phyloP scores from a whole-genome alignment of 2,329 filamentous ascomycete species.

The Arthrobotrys sinensis region DNA sequence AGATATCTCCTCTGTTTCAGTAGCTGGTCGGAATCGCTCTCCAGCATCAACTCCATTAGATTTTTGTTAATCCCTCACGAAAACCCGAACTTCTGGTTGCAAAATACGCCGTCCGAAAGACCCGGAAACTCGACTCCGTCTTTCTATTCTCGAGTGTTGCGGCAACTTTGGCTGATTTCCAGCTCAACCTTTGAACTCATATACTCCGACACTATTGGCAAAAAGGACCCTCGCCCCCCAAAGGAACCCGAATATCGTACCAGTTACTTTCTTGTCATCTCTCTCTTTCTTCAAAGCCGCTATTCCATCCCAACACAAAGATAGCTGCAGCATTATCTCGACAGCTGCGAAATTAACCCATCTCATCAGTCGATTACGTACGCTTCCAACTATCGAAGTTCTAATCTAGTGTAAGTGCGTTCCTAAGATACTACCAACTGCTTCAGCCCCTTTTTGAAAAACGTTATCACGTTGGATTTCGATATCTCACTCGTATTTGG shows the following conservation, averaged over 20 bases:
- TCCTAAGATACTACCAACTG: background rate
- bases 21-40: conserved; percentile 10
- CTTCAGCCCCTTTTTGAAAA: conserved; percentile 3
- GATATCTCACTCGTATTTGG: conserved; percentile 23
- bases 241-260: conserved; percentile 4
- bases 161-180: conserved; percentile 46
- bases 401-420: conserved; percentile 22
- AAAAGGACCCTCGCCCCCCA: conserved; percentile 28
- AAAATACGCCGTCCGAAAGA: conserved; percentile 27
- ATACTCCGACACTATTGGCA: conserved; percentile 6
- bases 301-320: background rate
- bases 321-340: background rate
- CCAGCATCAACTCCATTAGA: conserved; percentile 5
- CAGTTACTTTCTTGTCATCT: background rate
- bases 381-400: conserved; percentile 14
- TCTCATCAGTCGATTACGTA: conserved; percentile 36
- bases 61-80: conserved; percentile 50
- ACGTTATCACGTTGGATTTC: conserved; percentile 25
- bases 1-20: conserved; percentile 47
- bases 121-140: conserved; percentile 7
- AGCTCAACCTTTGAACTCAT: conserved; percentile 14
- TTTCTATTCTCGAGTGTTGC: conserved; percentile 30
- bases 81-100: conserved; percentile 28
- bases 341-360: background rate
- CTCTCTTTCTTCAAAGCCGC: background rate